Evolutionary conservation across 78 protist genomes (phyloP), one percentile per base, ranked within the genome.

Genomic region (Mantamonas sphyraenae): DNA sequence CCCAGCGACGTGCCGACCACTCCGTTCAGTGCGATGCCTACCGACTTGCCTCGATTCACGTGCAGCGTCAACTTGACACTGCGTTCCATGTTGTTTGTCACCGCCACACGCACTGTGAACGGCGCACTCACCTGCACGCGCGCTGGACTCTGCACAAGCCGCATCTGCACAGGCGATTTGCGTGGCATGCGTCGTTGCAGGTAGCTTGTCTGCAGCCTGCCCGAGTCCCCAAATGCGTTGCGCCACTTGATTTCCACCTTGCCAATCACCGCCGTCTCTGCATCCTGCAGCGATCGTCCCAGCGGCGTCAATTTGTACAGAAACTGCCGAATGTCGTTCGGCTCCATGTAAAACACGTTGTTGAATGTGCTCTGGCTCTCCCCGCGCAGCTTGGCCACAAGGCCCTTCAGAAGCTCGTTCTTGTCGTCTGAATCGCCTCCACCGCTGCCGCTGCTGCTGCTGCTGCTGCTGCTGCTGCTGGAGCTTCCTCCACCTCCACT

Each of bases 211-310:
- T 74, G 66, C 43, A 74, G 33, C 59, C 77, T 58, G 33, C 83
- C 83, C 50, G 67, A 71, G 35, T 78, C 83, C 30, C 83, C 83
- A 17, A 78, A 51, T 47, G 68, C 65, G 16, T 63, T 50, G 50
- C 74, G 57, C 83, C 83, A 78, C 34, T 62, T 71, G 45, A 78
- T 66, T 65, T 78, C 83, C 2, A 78, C 38, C 39, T 73, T 78
- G 53, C 75, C 75, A 9, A 70, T 37, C 9, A 4, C n/a, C 2
- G 64, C 17, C 2, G 39, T 7, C 9, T 26, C 24, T n/a, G 65
- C 63, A 3, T 22, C 12, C 43, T 57, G 24, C 62, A 31, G 62
- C 12, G 24, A 26, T 64, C 55, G 62, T 47, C 67, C 73, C 35
- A 59, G 66, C 30, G 80, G 80, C 26, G 40, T 63, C 31, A 78